A percentile compares a stretch with the other conserved stretches of the same genome.
phyloP scores from a whole-genome alignment of 2,329 filamentous ascomycete genomes.

The Fusarium algeriense region DNA sequence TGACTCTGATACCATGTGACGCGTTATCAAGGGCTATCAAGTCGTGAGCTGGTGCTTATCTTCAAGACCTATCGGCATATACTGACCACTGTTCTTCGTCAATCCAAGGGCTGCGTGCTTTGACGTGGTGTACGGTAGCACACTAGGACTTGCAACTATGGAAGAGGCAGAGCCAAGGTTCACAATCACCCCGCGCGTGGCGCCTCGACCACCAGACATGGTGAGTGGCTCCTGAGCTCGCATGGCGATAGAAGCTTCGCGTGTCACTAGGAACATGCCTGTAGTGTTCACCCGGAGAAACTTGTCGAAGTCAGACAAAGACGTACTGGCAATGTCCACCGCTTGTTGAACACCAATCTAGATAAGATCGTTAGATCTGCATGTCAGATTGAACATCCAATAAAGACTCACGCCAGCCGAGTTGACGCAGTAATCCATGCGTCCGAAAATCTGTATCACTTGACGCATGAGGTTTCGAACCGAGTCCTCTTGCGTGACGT shows the following conservation, averaged over 20 bases:
- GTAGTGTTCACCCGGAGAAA: neutral
- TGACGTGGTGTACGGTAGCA: neutral
- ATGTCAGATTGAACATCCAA: neutral
- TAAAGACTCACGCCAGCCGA: neutral
- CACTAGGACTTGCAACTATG: neutral
- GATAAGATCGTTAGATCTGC: neutral
- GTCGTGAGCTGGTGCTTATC: fast-evolving
- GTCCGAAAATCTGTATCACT: neutral
- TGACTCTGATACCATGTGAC: neutral
- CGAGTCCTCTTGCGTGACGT: neutral
- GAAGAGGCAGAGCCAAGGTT: neutral
- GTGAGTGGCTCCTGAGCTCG: neutral
- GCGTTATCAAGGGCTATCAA: neutral
- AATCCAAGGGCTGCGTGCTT: neutral
- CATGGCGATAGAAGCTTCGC: neutral
- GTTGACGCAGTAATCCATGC: neutral
- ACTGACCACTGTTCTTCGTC: neutral
- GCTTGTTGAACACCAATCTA: neutral
- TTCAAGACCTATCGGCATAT: fast-evolving
- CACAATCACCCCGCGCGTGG: neutral
- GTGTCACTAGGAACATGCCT: neutral
- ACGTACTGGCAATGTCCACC: neutral
- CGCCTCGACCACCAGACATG: fast-evolving
- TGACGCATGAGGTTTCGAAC: neutral
- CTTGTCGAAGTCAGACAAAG: neutral